These are phyloP conservation scores for Triticum timopheevii DNA, from an alignment of 176 grass and related monocot genomes.

Conservation along the genomic window DNA sequence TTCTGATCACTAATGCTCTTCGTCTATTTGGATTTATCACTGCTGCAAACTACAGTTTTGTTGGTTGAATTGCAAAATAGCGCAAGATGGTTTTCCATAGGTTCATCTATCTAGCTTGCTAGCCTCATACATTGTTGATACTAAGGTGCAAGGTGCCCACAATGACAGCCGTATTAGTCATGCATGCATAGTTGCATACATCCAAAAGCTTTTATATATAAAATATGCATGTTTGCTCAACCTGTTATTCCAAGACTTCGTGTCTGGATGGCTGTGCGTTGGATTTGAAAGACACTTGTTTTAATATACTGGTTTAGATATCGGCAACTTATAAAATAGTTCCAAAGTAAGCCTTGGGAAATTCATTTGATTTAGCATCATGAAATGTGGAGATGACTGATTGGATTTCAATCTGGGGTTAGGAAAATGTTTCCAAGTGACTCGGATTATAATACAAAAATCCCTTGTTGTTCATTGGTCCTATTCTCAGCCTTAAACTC, in stretches of 20 bases:
- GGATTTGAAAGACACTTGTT: background rate
- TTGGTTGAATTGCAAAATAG: background rate
- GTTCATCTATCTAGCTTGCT: background rate
- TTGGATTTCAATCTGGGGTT: background rate
- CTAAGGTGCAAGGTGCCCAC: background rate
- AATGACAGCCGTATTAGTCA: background rate
- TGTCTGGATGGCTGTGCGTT: background rate
- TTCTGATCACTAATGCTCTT: background rate
- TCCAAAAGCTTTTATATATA: background rate
- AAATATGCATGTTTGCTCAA: background rate
- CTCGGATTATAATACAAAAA: background rate
- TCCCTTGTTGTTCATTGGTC: background rate
- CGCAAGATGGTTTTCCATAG: background rate
- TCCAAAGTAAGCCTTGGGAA: background rate
- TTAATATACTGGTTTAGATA: background rate
- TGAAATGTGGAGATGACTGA: background rate
- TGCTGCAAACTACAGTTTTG: background rate
- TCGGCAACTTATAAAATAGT: background rate
- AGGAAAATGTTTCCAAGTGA: background rate
- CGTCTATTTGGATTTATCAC: background rate
- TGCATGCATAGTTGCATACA: background rate
- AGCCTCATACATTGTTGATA: background rate
- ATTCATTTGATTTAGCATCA: background rate
- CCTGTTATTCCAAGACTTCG: background rate
- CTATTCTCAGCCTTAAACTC: background rate